Percentiles rank a stretch among this genome's conserved stretches.
Evolutionary conservation across 1,284 basidiomycete genomes (phyloP).

Genomic region (Ustilago lituana): DNA sequence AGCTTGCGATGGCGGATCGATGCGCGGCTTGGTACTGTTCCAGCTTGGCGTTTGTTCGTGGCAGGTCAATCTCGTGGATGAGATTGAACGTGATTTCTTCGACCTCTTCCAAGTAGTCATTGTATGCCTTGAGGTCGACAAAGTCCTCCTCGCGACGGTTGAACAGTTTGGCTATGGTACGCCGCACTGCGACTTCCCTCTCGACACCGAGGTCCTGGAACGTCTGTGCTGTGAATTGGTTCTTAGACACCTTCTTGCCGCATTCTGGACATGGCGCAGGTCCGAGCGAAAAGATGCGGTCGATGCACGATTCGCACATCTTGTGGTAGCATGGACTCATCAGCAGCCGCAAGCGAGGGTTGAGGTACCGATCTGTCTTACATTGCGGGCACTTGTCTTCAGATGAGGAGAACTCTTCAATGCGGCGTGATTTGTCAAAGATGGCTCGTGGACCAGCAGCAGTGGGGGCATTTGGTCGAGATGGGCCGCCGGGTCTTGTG

Average conservation of each 20-base stretch:
- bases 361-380: constrained; percentile 94
- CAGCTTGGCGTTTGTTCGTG: constrained; percentile 84
- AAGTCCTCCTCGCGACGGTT: constrained; percentile 92
- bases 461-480: constrained; percentile 28
- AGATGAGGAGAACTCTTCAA: constrained; percentile 57
- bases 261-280: constrained; percentile 97
- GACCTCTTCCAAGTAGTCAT: constrained; percentile 94
- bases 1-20: constrained; percentile 48
- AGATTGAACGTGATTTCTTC: constrained; percentile 98
- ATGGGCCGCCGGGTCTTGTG: constrained; percentile 27
- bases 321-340: constrained; percentile 98
- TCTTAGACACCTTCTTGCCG: constrained; percentile 85
- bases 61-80: constrained; percentile 87
- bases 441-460: constrained; percentile 38
- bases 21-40: constrained; percentile 75
- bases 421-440: constrained; percentile 55
- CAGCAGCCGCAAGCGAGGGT: constrained; percentile 89
- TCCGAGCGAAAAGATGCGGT: constrained; percentile 92
- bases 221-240: constrained; percentile 93
- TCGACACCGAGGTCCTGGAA: constrained; percentile 97
- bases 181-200: constrained; percentile 90
- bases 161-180: constrained; percentile 84
- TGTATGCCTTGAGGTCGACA: constrained; percentile 80
- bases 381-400: constrained; percentile 94
- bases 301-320: constrained; percentile 84